A percentile compares a stretch with the other conserved stretches of the same genome.
phyloP scores from a whole-genome alignment of 1,284 basidiomycete species.

The Exobasidium rhododendri region DNA sequence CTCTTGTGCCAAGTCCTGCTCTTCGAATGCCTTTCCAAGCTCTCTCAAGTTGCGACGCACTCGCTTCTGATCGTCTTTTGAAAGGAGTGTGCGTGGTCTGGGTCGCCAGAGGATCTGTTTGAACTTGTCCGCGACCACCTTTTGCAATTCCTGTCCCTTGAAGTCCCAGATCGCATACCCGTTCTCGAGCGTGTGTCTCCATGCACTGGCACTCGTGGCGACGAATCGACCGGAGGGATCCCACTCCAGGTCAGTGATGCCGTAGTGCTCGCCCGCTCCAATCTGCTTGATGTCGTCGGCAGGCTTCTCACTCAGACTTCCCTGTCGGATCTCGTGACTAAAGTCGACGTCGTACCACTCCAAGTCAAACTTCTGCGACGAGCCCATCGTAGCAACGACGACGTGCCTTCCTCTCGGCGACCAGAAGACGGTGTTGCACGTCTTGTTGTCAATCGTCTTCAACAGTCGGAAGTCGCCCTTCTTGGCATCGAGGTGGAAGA shows the following conservation, averaged over 20 bases:
- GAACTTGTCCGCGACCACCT: constrained; percentile 87
- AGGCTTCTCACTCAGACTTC: constrained; percentile 62
- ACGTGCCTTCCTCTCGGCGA: constrained; percentile 94
- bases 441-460: constrained; percentile 76
- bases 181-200: constrained; percentile 94
- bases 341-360: constrained; percentile 99
- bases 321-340: constrained; percentile 63
- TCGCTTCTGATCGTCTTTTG: constrained; percentile 81
- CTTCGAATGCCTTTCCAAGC: constrained; percentile 87
- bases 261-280: constrained; percentile 86
- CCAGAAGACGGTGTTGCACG: constrained; percentile 95
- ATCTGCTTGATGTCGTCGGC: constrained; percentile 83
- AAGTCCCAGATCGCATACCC: constrained; percentile 98
- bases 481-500: constrained; percentile 87
- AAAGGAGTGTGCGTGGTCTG: constrained; percentile 79
- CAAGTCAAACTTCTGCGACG: constrained; percentile 89
- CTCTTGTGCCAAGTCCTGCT: constrained; percentile 93
- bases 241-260: constrained; percentile 97
- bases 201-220: constrained; percentile 87
- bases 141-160: constrained; percentile 85
- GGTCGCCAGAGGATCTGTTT: constrained; percentile 99
- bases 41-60: constrained; percentile 88
- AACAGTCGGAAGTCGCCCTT: constrained; percentile 94
- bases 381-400: constrained; percentile 91
- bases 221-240: constrained; percentile 94